Conservation (phyloP, 2,329 filamentous ascomycete species). For the Clarireedia monteithiana region DNA sequence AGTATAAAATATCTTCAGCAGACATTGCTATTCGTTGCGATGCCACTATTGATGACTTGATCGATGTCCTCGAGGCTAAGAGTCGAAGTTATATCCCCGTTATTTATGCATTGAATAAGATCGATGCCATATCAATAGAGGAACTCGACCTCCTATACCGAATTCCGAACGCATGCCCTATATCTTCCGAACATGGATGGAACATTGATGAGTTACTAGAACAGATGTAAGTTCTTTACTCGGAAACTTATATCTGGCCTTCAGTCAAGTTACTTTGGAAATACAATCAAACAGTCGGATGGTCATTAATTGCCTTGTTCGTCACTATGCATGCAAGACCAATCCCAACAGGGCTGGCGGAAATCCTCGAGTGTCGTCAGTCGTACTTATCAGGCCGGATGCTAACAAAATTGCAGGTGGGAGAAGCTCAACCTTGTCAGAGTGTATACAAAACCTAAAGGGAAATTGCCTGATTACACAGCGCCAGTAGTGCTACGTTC, state of each 20-base stretch:
- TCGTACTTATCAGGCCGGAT: neutral
- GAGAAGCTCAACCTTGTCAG: constrained; percentile 86
- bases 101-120: constrained; percentile 98
- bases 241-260: neutral
- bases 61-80: constrained; percentile 91
- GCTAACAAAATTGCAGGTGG: constrained; percentile 49
- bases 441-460: constrained; percentile 98
- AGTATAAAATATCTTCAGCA: constrained; percentile 93
- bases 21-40: constrained; percentile 98
- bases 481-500: constrained; percentile 83
- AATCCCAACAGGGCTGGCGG: neutral
- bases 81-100: constrained; percentile 97
- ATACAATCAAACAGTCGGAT: too few species aligned
- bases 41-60: constrained; percentile 93
- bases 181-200: constrained; percentile 96
- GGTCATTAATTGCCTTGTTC: too few species aligned
- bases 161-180: constrained; percentile 93
- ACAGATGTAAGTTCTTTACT: constrained; percentile 56
- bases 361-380: neutral
- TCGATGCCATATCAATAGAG: constrained; percentile 95
- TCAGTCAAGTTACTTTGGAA: too few species aligned
- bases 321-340: neutral
- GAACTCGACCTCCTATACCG: constrained; percentile 93
- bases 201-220: constrained; percentile 96
- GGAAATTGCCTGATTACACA: constrained; percentile 85